Evolutionary conservation across 129 eudicot species (phyloP), one percentile per base, ranked within the genome.

Genomic region (Flaveria ramosissima): DNA sequence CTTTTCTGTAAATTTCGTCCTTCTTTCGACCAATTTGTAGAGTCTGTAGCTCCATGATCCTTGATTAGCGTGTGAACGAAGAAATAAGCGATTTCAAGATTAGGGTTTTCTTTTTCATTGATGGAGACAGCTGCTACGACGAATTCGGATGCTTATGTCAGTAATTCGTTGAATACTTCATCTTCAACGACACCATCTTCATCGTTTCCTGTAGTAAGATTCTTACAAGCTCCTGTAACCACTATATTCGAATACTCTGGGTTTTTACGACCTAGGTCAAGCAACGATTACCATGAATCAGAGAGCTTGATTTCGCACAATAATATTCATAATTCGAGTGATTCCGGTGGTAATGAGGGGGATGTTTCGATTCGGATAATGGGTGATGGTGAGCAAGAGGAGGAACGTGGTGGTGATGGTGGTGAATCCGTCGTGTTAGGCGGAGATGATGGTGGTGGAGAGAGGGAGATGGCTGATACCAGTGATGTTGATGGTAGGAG

Each of bases 331-430:
- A 48, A 30, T 55, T 84, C 56, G 41, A 73, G 55, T 65, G 74
- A 64, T 81, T 77, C 77, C 0, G 11, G 32, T 66, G 51, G 60
- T 75, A 64, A 57, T 53, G 77, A 78, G 17, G 88, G 97, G 27
- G 93, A 91, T 86, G 91, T 91, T 76, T 83, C 92, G 27, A 91
- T 88, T 72, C 73, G 91, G 85, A 91, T 91, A 53, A 76, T 88
- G 21, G 85, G 86, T 4, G 86, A 71, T 4, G 89, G 77, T 52
- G 93, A 80, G 76, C 83, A 72, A 39, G 87, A 82, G 50, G 78
- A 64, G 69, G 78, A 51, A 16, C 9, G 59, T 14, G 70, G 61
- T 19, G 91, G 27, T 23, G 82, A 48, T 30, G 75, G 66, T 73
- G 83, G 70, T 36, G 71, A 39, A 50, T 77, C 73, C 7, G 59